Evolutionary conservation across 768 basidiomycete genomes (phyloP).

Genomic region (Pleurotus pulmonarius): DNA sequence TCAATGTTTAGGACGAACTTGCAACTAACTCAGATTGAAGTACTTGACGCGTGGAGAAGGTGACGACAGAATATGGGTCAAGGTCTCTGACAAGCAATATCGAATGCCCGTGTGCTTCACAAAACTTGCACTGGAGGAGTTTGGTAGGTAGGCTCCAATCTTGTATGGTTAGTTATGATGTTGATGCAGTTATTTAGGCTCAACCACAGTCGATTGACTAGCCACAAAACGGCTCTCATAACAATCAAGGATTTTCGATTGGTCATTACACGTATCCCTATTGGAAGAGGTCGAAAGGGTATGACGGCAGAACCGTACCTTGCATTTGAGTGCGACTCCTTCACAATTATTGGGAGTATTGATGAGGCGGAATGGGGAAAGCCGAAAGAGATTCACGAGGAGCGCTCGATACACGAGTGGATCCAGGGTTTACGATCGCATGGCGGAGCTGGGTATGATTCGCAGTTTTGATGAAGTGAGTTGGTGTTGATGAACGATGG

Average conservation of each 20-base stretch:
- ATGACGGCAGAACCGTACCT: slow-evolving; percentile 40
- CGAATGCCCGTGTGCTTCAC: slow-evolving; percentile 52
- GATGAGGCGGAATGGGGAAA: slow-evolving; percentile 46
- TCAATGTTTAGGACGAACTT: too few relatives aligned
- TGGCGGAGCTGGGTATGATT: slow-evolving; percentile 60
- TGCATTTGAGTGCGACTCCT: slow-evolving; percentile 47
- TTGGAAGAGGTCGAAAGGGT: slow-evolving; percentile 26
- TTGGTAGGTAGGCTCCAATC: slow-evolving; percentile 26
- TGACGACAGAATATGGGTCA: slow-evolving; percentile 55
- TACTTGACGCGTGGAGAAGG: slow-evolving; percentile 48
- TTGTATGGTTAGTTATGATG: too few relatives aligned
- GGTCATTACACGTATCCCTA: slow-evolving; percentile 51
- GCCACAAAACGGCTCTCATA: slow-evolving; percentile 43
- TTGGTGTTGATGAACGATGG: not conserved
- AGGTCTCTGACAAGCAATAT: slow-evolving; percentile 54
- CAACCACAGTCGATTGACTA: slow-evolving; percentile 33
- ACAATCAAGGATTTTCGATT: slow-evolving; percentile 46
- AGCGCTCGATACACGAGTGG: slow-evolving; percentile 47
- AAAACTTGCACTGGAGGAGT: slow-evolving; percentile 43
- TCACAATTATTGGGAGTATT: slow-evolving; percentile 39
- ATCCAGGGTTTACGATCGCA: slow-evolving; percentile 47
- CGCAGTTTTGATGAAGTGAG: not conserved
- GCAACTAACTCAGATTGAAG: slow-evolving; percentile 25
- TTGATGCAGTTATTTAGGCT: too few relatives aligned
- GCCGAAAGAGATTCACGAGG: slow-evolving; percentile 42